phyloP scores from a whole-genome alignment of 345 rosid species.

The Fremontodendron californicum region DNA sequence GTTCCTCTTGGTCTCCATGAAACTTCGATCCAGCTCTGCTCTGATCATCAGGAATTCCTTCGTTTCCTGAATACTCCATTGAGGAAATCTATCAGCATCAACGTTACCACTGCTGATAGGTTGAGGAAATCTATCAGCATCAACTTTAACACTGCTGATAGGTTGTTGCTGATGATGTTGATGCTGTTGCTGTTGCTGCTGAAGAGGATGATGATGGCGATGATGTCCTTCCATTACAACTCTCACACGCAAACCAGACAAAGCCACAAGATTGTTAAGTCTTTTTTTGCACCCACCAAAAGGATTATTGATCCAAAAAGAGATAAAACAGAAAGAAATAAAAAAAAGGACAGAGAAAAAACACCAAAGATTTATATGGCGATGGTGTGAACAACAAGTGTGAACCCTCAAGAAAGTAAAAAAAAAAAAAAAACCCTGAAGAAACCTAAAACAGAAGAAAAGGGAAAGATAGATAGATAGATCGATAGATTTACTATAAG shows the following conservation, averaged over 20 bases:
- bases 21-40: constrained; percentile 75
- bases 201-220: constrained; percentile 25
- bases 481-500: constrained; percentile 2
- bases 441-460: neutral
- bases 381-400: constrained; percentile 49
- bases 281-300: neutral
- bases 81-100: constrained; percentile 82
- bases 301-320: constrained; percentile 10
- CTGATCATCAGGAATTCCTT: constrained; percentile 77
- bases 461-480: neutral
- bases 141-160: constrained; percentile 34
- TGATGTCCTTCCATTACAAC: constrained; percentile 59
- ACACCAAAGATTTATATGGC: constrained; percentile 33
- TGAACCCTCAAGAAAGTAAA: constrained; percentile 51
- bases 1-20: constrained; percentile 97
- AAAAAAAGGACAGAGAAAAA: constrained; percentile 26
- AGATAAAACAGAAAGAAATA: neutral
- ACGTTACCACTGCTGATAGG: constrained; percentile 36
- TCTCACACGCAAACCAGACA: constrained; percentile 12
- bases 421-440: neutral
- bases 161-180: constrained; percentile 1
- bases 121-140: constrained; percentile 71
- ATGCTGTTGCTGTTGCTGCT: constrained; percentile 33
- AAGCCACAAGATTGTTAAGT: constrained; percentile 1
- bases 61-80: constrained; percentile 94